phyloP scores from a whole-genome alignment of 2,329 filamentous ascomycete species.

The Diplodia corticola region DNA sequence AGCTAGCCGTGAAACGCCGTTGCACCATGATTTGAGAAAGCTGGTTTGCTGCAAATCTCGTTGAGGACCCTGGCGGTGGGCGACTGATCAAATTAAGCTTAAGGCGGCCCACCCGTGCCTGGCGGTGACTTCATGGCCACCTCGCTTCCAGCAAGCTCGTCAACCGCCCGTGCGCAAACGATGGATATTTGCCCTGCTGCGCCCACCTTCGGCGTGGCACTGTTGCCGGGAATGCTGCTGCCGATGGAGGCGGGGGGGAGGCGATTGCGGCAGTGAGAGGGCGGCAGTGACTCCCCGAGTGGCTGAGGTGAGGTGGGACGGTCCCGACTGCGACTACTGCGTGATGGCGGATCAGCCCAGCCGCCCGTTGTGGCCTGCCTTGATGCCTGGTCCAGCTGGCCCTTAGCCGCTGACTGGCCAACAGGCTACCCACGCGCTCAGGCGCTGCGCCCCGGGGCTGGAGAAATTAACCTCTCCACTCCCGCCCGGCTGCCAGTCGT shows the following conservation, averaged over 20 bases:
- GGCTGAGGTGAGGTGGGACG: background rate
- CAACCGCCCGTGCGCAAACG: background rate
- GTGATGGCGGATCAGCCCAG: background rate
- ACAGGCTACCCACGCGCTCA: background rate
- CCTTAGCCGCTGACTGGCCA: background rate
- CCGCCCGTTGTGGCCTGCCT: background rate
- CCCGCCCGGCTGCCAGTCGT: background rate
- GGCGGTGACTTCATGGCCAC: slow-evolving; percentile 13
- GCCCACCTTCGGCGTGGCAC: background rate
- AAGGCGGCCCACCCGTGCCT: slow-evolving; percentile 17
- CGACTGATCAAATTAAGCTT: slow-evolving; percentile 11
- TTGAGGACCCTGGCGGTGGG: background rate
- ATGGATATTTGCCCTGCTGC: background rate
- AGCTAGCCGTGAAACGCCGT: background rate
- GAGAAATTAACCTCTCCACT: slow-evolving; percentile 18
- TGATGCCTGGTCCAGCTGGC: background rate
- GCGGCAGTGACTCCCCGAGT: background rate
- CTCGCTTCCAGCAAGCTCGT: background rate
- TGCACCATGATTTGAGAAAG: background rate
- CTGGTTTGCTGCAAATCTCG: background rate
- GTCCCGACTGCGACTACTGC: background rate
- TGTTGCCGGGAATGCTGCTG: background rate
- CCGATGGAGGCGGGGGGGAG: background rate
- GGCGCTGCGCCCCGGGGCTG: background rate
- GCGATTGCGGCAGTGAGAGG: slow-evolving; percentile 1